Conservation (phyloP, 331 rosid species). For the Erythrophleum ivorense region DNA sequence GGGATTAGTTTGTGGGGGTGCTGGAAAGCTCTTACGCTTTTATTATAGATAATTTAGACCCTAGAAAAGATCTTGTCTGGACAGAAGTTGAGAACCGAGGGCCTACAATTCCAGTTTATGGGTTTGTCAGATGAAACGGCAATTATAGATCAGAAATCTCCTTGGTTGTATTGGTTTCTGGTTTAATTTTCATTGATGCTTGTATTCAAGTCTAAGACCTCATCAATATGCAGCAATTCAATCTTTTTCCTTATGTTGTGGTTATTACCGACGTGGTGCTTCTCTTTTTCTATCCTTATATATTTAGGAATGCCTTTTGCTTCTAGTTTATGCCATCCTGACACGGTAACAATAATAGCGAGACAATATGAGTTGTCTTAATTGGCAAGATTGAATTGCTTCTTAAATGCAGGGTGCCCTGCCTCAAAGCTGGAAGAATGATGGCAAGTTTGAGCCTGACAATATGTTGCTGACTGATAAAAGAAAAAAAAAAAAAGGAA, state of each 20-base stretch:
- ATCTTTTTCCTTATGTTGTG: background rate
- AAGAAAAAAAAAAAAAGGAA: too few species aligned
- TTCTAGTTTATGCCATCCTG: background rate
- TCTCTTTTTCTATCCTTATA: background rate
- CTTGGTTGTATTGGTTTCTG: conserved; percentile 40
- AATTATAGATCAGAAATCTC: conserved; percentile 42
- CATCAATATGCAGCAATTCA: conserved; percentile 9
- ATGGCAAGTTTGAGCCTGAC: background rate
- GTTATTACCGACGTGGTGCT: background rate
- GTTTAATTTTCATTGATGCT: conserved; percentile 38
- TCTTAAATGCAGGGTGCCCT: background rate
- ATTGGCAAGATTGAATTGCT: too few species aligned
- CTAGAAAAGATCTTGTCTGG: conserved; percentile 52
- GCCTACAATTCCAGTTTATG: conserved; percentile 43
- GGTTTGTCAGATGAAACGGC: conserved; percentile 43
- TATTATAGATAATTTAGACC: conserved; percentile 49
- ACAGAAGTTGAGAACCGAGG: conserved; percentile 46
- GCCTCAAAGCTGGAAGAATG: too few species aligned
- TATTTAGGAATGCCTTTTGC: background rate
- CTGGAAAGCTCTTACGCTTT: conserved; percentile 37
- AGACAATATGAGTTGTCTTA: too few species aligned
- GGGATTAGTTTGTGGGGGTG: conserved; percentile 22
- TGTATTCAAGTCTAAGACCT: background rate
- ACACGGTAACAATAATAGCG: too few species aligned
- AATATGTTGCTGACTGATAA: background rate